Evolutionary conservation across 2,329 filamentous ascomycete genomes (phyloP).

Genomic region (Colletotrichum nymphaeae): DNA sequence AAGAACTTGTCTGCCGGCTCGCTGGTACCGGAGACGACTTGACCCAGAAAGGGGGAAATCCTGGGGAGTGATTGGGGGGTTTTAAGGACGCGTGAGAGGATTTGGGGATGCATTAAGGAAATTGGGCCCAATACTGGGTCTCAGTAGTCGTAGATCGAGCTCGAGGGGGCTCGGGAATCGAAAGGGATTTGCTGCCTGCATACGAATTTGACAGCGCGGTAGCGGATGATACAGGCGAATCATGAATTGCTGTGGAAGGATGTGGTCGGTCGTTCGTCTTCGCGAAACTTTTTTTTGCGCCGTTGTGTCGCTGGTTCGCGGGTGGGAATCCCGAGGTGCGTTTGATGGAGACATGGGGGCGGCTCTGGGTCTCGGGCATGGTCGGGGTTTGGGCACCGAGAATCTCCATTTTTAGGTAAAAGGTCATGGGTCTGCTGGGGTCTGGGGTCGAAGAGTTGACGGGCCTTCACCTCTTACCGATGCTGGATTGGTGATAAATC

Average conservation of each 20-base stretch:
- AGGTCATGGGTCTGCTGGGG: not conserved
- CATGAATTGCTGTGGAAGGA: too few relatives aligned
- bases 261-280: not conserved
- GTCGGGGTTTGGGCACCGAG: conserved; percentile 1
- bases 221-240: not conserved
- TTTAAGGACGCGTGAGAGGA: not conserved
- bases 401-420: not conserved
- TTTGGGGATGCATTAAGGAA: conserved; percentile 5
- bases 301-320: not conserved
- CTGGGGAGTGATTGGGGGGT: conserved; percentile 15
- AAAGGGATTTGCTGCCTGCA: not conserved
- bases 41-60: conserved; percentile 1
- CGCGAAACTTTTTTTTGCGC: not conserved
- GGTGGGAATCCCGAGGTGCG: not conserved
- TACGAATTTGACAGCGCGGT: too few relatives aligned
- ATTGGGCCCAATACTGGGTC: not conserved
- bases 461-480: not conserved
- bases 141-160: not conserved
- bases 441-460: not conserved
- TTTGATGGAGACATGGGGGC: conserved; percentile 4
- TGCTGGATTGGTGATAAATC: too few relatives aligned
- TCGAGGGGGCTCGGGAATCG: not conserved
- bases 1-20: not conserved
- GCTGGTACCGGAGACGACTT: conserved; percentile 3
- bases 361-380: not conserved